phyloP scores from a whole-genome alignment of 1,284 basidiomycete species.

The Porogramme epimiltina region DNA sequence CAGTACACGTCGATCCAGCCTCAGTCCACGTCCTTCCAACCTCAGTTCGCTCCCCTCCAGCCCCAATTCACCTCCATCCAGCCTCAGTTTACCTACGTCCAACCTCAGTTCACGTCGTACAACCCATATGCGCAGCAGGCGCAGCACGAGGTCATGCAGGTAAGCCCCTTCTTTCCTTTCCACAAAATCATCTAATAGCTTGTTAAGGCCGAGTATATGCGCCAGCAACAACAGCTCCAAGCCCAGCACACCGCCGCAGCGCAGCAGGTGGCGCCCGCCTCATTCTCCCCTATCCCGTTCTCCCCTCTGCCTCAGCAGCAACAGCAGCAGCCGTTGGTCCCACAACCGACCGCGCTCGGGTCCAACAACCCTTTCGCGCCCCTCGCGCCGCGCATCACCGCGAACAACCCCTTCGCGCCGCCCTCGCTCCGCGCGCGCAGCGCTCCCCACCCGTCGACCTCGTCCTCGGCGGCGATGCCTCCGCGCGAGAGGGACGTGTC shows the following conservation, averaged over 20 bases:
- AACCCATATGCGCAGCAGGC: constrained; percentile 93
- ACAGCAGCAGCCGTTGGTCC: constrained; percentile 40
- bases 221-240: constrained; percentile 49
- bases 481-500: constrained; percentile 10
- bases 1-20: constrained; percentile 47
- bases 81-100: constrained; percentile 63
- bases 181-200: constrained; percentile 64
- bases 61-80: constrained; percentile 51
- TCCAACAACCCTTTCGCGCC: constrained; percentile 91
- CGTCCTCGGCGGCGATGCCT: constrained; percentile 37
- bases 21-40: constrained; percentile 49
- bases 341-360: constrained; percentile 69
- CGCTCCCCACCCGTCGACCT: constrained; percentile 40
- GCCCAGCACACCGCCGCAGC: constrained; percentile 11
- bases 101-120: constrained; percentile 79
- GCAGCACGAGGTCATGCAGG: constrained; percentile 76
- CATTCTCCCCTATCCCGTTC: no score
- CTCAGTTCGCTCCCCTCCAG: constrained; percentile 68
- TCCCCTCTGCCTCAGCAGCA: constrained; percentile 28
- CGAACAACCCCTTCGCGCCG: not conserved
- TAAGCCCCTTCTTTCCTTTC: constrained; percentile 34
- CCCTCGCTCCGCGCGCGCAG: constrained; percentile 12
- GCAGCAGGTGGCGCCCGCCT: constrained; percentile 43
- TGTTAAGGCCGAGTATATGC: constrained; percentile 59
- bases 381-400: not conserved